phyloP scores from a whole-genome alignment of 192 early-diverging fungal genomes.

The Lunasporangiospora selenospora region DNA sequence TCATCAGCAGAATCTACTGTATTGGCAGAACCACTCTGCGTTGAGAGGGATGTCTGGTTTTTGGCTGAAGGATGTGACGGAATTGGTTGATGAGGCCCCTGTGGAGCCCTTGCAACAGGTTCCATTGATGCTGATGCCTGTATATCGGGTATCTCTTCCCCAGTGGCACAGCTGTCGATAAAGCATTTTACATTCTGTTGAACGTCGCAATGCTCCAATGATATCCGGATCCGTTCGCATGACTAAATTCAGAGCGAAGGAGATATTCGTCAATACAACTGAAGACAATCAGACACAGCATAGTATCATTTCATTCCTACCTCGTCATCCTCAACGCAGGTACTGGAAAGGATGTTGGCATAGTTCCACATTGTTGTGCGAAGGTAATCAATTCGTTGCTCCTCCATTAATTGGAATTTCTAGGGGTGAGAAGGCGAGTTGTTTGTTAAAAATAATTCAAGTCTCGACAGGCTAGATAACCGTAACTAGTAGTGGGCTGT shows the following conservation, averaged over 20 bases:
- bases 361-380: slow-evolving; percentile 72
- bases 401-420: slow-evolving; percentile 73
- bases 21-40: slow-evolving; percentile 2
- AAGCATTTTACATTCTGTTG: slow-evolving; percentile 68
- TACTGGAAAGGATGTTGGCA: slow-evolving; percentile 74
- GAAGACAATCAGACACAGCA: neutral
- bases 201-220: slow-evolving; percentile 69
- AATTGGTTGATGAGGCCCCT: slow-evolving; percentile 32
- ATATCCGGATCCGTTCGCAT: slow-evolving; percentile 72
- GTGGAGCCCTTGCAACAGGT: no score
- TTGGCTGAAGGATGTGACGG: slow-evolving; percentile 1
- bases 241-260: slow-evolving; percentile 47
- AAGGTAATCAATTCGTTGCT: slow-evolving; percentile 74
- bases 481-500: no score
- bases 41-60: slow-evolving; percentile 12
- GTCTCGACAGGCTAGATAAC: no score
- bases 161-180: slow-evolving; percentile 69
- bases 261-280: neutral
- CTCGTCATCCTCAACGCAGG: slow-evolving; percentile 77
- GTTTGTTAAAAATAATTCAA: neutral
- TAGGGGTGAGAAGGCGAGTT: neutral
- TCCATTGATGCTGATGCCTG: slow-evolving; percentile 10
- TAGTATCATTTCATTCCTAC: slow-evolving; percentile 18
- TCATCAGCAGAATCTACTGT: no score
- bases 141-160: slow-evolving; percentile 57